phyloP scores from a whole-genome alignment of 257 asterid genomes.

The Sherardia arvensis region DNA sequence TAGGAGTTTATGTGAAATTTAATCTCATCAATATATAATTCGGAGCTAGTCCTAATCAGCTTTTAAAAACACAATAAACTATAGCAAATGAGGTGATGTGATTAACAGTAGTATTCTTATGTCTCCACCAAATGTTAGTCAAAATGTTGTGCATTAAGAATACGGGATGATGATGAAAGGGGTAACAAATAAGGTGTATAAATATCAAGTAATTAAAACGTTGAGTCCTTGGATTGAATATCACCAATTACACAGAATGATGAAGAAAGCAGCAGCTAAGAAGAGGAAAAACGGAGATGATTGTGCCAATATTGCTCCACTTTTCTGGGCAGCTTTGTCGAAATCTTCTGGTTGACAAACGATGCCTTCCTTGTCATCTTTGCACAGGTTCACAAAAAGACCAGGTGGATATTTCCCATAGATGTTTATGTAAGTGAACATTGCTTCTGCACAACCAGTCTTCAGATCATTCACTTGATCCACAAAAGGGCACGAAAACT shows the following conservation, averaged over 20 bases:
- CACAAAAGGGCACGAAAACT: slow-evolving; percentile 45
- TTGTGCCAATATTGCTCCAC: slow-evolving; percentile 12
- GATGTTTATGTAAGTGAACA: slow-evolving; percentile 59
- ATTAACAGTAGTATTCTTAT: too few relatives aligned
- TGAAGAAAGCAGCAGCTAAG: slow-evolving; percentile 11
- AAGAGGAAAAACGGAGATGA: slow-evolving; percentile 7
- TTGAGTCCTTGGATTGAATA: not conserved
- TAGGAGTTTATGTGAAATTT: too few relatives aligned
- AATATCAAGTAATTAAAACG: not conserved
- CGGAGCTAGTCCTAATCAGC: too few relatives aligned
- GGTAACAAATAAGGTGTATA: not conserved
- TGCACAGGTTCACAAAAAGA: slow-evolving; percentile 61
- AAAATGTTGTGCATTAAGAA: too few relatives aligned
- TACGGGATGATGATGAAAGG: not conserved
- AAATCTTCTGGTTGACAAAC: slow-evolving; percentile 19
- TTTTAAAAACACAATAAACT: too few relatives aligned
- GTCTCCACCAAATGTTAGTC: too few relatives aligned
- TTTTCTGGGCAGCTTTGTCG: not conserved
- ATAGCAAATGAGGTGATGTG: too few relatives aligned
- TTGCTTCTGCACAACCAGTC: slow-evolving; percentile 46
- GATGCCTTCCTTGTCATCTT: slow-evolving; percentile 46
- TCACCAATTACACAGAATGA: slow-evolving; percentile 14
- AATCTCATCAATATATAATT: too few relatives aligned
- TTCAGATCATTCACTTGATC: slow-evolving; percentile 45
- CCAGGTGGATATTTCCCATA: slow-evolving; percentile 88